Evolutionary conservation across 1,284 basidiomycete species (phyloP).

Genomic region (Ustilago crameri): DNA sequence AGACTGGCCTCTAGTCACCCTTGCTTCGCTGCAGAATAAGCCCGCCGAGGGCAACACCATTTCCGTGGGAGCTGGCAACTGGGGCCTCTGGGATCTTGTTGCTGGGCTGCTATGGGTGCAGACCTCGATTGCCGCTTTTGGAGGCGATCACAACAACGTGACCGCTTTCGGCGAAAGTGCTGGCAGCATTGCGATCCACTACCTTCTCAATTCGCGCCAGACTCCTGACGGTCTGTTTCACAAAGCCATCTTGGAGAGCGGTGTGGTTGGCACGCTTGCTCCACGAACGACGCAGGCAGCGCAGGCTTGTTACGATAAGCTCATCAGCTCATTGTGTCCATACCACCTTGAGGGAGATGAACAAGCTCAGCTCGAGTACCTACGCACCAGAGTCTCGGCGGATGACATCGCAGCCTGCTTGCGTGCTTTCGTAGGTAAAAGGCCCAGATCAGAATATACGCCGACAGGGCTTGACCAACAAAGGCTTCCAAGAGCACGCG

Average conservation of each 20-base stretch:
- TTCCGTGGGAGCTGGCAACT: constrained; percentile 69
- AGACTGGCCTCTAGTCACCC: constrained; percentile 30
- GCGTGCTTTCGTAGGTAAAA: constrained; percentile 26
- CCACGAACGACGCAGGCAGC: constrained; percentile 38
- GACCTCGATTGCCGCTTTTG: constrained; percentile 75
- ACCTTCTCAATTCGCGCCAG: constrained; percentile 27
- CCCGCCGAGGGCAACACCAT: neutral
- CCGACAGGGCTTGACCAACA: constrained; percentile 6
- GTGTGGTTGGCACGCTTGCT: constrained; percentile 35
- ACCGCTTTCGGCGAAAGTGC: constrained; percentile 62
- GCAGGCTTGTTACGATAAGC: constrained; percentile 43
- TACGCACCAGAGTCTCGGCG: constrained; percentile 26
- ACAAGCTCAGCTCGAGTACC: constrained; percentile 29
- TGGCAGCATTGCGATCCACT: constrained; percentile 51
- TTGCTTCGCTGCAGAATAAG: constrained; percentile 13
- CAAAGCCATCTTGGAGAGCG: constrained; percentile 46
- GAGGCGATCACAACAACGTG: constrained; percentile 74
- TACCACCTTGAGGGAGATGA: constrained; percentile 29
- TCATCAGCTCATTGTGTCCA: constrained; percentile 24
- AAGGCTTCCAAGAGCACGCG: constrained; percentile 23
- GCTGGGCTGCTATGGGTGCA: constrained; percentile 74
- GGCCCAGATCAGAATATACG: constrained; percentile 43
- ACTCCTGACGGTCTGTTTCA: constrained; percentile 42
- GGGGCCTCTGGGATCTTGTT: constrained; percentile 75
- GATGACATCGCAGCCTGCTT: constrained; percentile 28